A percentile compares a stretch with the other conserved stretches of the same genome.
Conservation (phyloP, 306 rosid species). For the Alnus glutinosa region DNA sequence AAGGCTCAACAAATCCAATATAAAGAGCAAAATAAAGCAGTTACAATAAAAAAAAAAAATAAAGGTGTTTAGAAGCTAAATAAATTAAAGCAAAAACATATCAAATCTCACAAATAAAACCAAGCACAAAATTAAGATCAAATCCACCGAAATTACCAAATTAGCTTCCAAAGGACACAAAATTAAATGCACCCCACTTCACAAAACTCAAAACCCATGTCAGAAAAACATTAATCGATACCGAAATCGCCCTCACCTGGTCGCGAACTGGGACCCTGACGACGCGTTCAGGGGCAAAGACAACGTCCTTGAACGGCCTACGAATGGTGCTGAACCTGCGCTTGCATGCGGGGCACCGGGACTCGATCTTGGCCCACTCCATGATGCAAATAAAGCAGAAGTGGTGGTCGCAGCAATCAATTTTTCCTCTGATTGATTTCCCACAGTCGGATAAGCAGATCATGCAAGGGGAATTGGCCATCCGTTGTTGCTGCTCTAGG, state of each 20-base stretch:
- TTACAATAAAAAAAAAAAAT: background rate
- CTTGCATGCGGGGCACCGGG: conserved; percentile 79
- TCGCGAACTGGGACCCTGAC: conserved; percentile 63
- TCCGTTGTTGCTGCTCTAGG: background rate
- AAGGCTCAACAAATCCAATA: background rate
- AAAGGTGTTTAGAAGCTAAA: background rate
- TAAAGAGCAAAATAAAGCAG: background rate
- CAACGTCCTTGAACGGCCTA: conserved; percentile 41
- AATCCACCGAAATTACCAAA: background rate
- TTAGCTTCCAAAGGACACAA: background rate
- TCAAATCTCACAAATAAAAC: too few species aligned
- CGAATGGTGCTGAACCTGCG: conserved; percentile 67
- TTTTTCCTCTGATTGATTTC: conserved; percentile 52
- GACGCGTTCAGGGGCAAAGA: conserved; percentile 40
- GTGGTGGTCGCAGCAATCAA: conserved; percentile 72
- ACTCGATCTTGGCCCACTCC: conserved; percentile 82
- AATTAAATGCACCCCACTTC: background rate
- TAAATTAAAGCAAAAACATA: background rate
- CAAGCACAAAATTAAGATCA: too few species aligned
- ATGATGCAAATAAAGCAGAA: conserved; percentile 81
- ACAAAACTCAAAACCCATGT: background rate
- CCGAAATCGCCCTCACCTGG: conserved; percentile 42
- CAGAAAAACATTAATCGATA: background rate
- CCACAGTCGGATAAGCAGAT: conserved; percentile 62
- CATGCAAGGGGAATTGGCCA: conserved; percentile 41